phyloP scores from a whole-genome alignment of 495 filamentous ascomycete genomes.

The Apodospora peruviana region DNA sequence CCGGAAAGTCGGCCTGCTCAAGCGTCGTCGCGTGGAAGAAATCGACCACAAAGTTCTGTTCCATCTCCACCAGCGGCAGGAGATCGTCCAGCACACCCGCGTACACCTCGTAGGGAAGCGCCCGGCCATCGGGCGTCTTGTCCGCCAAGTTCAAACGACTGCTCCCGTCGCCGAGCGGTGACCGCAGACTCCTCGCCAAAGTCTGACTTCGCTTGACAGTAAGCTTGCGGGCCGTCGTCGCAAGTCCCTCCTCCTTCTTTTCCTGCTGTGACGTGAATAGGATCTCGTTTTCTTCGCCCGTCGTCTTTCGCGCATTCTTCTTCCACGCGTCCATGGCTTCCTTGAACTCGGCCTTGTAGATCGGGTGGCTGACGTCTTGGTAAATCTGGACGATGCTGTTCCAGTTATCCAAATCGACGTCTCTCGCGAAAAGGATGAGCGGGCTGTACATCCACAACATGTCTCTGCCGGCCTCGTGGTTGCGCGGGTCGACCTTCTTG shows the following conservation, averaged over 20 bases:
- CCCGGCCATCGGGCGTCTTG: slow-evolving; percentile 58
- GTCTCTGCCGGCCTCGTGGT: slow-evolving; percentile 47
- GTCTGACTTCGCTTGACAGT: slow-evolving; percentile 85
- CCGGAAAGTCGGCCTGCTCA: slow-evolving; percentile 71
- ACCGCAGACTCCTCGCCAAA: slow-evolving; percentile 71
- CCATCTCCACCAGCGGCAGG: slow-evolving; percentile 71
- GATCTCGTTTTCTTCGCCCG: slow-evolving; percentile 78
- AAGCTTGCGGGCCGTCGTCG: slow-evolving; percentile 77
- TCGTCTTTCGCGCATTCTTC: slow-evolving; percentile 67
- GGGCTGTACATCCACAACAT: slow-evolving; percentile 79
- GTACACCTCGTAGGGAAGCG: slow-evolving; percentile 79
- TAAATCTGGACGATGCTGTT: slow-evolving; percentile 72
- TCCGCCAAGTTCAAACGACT: slow-evolving; percentile 50
- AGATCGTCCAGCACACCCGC: slow-evolving; percentile 71
- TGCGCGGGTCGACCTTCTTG: slow-evolving; percentile 49
- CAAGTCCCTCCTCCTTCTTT: slow-evolving; percentile 66
- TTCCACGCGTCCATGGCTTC: slow-evolving; percentile 81
- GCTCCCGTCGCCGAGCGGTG: slow-evolving; percentile 58
- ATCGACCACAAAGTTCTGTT: slow-evolving; percentile 91
- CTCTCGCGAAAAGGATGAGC: slow-evolving; percentile 76
- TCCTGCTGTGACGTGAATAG: slow-evolving; percentile 86
- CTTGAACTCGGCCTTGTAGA: slow-evolving; percentile 78
- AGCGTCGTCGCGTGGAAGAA: slow-evolving; percentile 87
- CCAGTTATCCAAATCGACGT: slow-evolving; percentile 78
- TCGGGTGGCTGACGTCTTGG: slow-evolving; percentile 62